Base-by-base conservation (phyloP, 768 basidiomycete genomes). In the Xanthoconium stramineum region DNA sequence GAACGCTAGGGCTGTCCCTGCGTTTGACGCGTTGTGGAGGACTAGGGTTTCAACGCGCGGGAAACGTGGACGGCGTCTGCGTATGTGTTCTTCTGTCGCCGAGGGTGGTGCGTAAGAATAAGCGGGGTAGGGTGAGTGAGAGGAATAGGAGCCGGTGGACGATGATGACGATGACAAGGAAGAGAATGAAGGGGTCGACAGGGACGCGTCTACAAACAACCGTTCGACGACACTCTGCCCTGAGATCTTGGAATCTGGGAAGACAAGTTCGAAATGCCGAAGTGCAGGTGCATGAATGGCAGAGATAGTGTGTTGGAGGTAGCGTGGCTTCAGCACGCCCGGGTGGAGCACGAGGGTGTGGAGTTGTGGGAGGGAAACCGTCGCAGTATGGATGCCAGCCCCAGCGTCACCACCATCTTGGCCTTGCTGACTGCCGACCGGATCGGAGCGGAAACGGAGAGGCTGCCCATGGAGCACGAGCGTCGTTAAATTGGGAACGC, bases 191-290 rank as follows among this genome's bases (percentile, higher is more conserved):
- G 55, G 36, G 19, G 9, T 12, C 4, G 30, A 45, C 8, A 37
- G 8, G 19, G 55, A 17, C 1, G 35, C 35, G 19, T 65, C 65
- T 19, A 61, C 48, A 32, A 70, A 70, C 40, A 70, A 49, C 19
- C 59, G 64, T 44, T 70, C 64, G 29, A 59, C 50, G 35, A 70
- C 37, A 24, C 52, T 70, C 46, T 68, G 70, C 4, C 70, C 70
- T 5, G 62, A 64, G 1, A 64, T 50, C 36, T 59, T 66, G 2
- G 68, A 68, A 44, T 72, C 70, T 10, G 69, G 70, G 32, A 72
- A 70, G 38, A 72, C 60, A 10, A 70, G 70, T 36, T 70, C 70
- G 28, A 70, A 70, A 19, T 70, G 70, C 38, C 66, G 70, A 9
- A 70, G 61, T 11, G 58, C 61, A 3, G 70, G 69, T 0, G 68